Percentiles rank a stretch among this genome's conserved stretches.
These are phyloP conservation scores for Discostella pseudostelligera DNA, from an alignment of 108 stramenopile genomes.

Conservation along the genomic window DNA sequence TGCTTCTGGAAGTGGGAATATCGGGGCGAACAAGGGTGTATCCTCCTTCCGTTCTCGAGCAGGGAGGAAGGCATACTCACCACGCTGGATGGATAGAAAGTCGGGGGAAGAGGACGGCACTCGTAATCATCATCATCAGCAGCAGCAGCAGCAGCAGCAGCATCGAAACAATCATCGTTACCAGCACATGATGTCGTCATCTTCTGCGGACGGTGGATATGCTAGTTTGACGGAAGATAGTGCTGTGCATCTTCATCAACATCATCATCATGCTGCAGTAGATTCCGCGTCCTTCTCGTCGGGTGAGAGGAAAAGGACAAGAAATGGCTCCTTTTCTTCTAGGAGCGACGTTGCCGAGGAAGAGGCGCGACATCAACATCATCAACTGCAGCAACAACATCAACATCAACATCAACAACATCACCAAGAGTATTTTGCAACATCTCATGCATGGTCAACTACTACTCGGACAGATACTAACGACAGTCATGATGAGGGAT, in stretches of 20 bases:
- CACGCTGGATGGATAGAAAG: slow-evolving; percentile 3
- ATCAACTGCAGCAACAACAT: too few relatives aligned
- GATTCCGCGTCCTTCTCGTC: neutral
- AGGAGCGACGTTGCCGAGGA: neutral
- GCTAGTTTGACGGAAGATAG: slow-evolving; percentile 2
- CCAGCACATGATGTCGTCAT: neutral
- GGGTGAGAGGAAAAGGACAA: neutral
- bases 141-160: neutral
- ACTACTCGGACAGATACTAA: neutral
- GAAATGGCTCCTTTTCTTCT: neutral
- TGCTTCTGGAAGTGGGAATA: too few relatives aligned
- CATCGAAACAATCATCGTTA: too few relatives aligned
- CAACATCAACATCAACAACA: too few relatives aligned
- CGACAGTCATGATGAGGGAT: slow-evolving; percentile 18
- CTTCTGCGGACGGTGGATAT: neutral
- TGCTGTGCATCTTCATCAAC: neutral
- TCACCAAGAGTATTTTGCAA: too few relatives aligned
- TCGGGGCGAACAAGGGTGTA: too few relatives aligned
- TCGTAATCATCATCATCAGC: neutral
- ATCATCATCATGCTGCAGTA: too few relatives aligned
- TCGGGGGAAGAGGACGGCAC: too few relatives aligned
- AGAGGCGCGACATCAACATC: neutral
- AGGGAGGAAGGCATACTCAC: neutral
- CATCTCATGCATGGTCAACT: neutral
- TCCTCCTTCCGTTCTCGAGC: neutral